Conservation (phyloP, 768 basidiomycete species). For the Amanita pseudoporphyria region DNA sequence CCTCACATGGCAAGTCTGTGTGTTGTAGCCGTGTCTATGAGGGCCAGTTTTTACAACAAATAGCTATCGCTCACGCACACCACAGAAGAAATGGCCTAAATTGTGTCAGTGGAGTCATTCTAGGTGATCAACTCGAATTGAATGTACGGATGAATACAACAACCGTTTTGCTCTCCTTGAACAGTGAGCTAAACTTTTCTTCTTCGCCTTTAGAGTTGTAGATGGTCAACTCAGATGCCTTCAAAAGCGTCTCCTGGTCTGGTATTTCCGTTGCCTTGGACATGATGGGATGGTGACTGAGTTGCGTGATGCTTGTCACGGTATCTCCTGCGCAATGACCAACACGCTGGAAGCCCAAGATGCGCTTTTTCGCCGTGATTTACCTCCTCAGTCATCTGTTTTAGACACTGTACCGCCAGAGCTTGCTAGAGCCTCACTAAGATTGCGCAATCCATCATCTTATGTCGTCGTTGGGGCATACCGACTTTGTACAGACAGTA, state of each 20-base stretch:
- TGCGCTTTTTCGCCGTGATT: constrained; percentile 18
- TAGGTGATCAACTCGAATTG: background rate
- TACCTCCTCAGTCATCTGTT: background rate
- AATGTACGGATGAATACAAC: constrained; percentile 54
- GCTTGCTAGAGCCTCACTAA: constrained; percentile 43
- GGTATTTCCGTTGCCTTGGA: constrained; percentile 20
- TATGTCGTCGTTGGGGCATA: constrained; percentile 84
- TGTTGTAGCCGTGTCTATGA: background rate
- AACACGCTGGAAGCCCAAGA: constrained; percentile 19
- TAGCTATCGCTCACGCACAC: constrained; percentile 23
- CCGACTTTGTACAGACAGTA: constrained; percentile 65
- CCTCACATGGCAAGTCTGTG: constrained; percentile 34
- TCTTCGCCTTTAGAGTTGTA: constrained; percentile 35
- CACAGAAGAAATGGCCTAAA: constrained; percentile 58
- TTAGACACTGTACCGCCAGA: constrained; percentile 30
- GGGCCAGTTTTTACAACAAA: background rate
- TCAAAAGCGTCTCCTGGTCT: constrained; percentile 21
- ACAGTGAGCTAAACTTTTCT: constrained; percentile 43
- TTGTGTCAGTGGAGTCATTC: background rate
- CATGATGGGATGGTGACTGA: constrained; percentile 10
- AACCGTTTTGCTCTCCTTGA: constrained; percentile 38
- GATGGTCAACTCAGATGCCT: constrained; percentile 31
- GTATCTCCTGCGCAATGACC: constrained; percentile 3
- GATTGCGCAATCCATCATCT: constrained; percentile 71
- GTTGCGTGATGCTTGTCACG: background rate